Percentiles rank a stretch among this genome's conserved stretches.
Evolutionary conservation across 257 asterid genomes (phyloP).

Genomic region (Lycium ferocissimum): DNA sequence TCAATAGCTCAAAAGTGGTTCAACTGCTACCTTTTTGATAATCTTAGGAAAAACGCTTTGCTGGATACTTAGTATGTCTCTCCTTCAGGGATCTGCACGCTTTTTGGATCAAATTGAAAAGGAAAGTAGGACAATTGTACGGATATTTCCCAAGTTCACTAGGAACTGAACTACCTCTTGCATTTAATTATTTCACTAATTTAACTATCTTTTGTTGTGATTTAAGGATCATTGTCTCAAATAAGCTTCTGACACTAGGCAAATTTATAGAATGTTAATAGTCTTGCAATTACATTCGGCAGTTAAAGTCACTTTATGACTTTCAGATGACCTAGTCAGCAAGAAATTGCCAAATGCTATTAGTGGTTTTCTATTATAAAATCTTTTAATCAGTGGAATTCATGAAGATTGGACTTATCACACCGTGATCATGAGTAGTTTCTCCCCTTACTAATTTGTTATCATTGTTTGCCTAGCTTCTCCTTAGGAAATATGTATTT

Average conservation of each 20-base stretch:
- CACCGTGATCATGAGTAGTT: neutral
- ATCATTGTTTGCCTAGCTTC: conserved; percentile 8
- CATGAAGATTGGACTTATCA: conserved; percentile 22
- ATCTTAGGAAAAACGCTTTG: neutral
- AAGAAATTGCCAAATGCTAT: neutral
- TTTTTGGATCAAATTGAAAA: conserved; percentile 5
- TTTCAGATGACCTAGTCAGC: neutral
- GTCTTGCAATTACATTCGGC: neutral
- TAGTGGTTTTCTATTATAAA: neutral
- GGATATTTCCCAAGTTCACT: neutral
- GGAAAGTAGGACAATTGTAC: neutral
- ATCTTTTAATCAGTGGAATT: neutral
- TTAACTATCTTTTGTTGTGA: conserved; percentile 11
- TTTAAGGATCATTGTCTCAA: neutral
- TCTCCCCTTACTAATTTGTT: neutral
- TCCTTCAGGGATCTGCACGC: neutral
- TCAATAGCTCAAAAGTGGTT: neutral
- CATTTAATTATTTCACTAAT: neutral
- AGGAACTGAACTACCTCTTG: neutral
- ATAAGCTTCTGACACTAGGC: neutral
- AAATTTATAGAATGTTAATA: conserved; percentile 14
- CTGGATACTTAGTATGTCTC: neutral
- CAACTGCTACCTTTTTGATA: conserved; percentile 13
- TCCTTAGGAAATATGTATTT: neutral
- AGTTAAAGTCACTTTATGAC: neutral